Percentiles rank a stretch among this genome's conserved stretches.
These are phyloP conservation scores for Coelastrella sp. DNA, from an alignment of 139 green algal genomes.

Conservation along the genomic window DNA sequence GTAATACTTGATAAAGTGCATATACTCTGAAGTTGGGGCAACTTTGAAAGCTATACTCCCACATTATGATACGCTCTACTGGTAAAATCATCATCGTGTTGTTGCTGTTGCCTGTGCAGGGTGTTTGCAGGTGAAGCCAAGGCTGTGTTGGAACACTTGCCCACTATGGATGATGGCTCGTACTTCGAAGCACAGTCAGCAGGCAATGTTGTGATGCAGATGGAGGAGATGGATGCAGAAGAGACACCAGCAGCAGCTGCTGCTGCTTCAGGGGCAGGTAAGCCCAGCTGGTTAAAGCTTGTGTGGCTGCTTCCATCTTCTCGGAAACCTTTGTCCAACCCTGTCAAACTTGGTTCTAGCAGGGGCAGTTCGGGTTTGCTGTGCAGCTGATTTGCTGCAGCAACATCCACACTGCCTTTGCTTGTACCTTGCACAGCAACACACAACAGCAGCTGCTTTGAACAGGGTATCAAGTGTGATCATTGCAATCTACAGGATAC, in stretches of 20 bases:
- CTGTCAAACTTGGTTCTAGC: too few species aligned
- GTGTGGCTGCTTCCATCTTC: too few species aligned
- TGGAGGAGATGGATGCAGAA: constrained; percentile 58
- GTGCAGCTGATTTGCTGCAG: too few species aligned
- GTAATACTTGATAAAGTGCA: too few species aligned
- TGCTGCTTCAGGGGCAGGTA: constrained; percentile 24
- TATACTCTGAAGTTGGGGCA: too few species aligned
- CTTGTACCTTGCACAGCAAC: too few species aligned
- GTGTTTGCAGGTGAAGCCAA: constrained; percentile 78
- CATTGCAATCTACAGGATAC: too few species aligned
- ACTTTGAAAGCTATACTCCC: neutral
- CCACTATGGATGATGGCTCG: constrained; percentile 57
- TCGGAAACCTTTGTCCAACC: too few species aligned
- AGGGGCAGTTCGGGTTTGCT: too few species aligned
- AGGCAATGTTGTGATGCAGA: constrained; percentile 52
- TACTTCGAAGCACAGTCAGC: constrained; percentile 73
- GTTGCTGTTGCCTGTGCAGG: constrained; percentile 25
- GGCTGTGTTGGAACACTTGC: constrained; percentile 82
- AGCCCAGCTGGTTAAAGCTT: constrained; percentile 24
- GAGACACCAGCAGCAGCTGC: constrained; percentile 28
- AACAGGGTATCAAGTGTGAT: too few species aligned
- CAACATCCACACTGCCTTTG: too few species aligned
- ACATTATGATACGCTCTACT: neutral
- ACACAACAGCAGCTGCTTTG: too few species aligned
- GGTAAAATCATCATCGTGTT: neutral